Evolutionary conservation across 345 rosid genomes (phyloP).

Genomic region (Boechera retrofracta): DNA sequence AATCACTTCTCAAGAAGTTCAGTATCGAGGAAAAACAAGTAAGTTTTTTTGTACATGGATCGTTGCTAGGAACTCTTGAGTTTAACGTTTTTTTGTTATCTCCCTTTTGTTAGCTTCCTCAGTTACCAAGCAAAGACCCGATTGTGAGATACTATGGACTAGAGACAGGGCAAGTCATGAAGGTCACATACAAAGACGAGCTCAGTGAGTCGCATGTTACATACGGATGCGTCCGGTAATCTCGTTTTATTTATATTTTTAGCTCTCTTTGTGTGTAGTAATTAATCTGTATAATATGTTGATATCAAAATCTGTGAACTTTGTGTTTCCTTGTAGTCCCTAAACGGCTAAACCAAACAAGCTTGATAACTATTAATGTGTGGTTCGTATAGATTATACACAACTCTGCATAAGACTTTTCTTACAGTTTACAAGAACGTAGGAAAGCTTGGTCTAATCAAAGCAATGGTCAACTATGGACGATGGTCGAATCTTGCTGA

Average conservation of each 20-base stretch:
- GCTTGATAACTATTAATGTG: conserved; percentile 1
- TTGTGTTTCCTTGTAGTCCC: conserved; percentile 1
- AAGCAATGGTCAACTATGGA: conserved; percentile 38
- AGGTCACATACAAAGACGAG: conserved; percentile 58
- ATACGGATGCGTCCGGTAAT: conserved; percentile 61
- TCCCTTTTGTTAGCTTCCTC: conserved; percentile 57
- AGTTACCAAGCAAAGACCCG: conserved; percentile 59
- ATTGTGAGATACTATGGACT: conserved; percentile 69
- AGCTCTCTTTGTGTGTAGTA: conserved; percentile 6
- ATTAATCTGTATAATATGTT: conserved; percentile 1
- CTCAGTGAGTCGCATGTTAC: conserved; percentile 52
- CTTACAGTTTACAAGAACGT: conserved; percentile 13
- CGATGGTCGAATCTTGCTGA: conserved; percentile 41
- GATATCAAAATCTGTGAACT: conserved; percentile 18
- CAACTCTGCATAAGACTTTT: conserved; percentile 10
- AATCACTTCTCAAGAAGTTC: conserved; percentile 65
- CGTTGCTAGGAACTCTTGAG: neutral
- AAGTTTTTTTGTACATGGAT: conserved; percentile 1
- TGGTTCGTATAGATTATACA: conserved; percentile 10
- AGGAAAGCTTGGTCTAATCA: conserved; percentile 4
- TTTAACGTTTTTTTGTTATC: neutral
- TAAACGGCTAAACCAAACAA: conserved; percentile 19
- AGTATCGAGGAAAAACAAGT: conserved; percentile 84
- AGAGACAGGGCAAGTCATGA: conserved; percentile 73
- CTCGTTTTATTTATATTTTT: neutral